Evolutionary conservation across 371 early-diverging fungal genomes (phyloP), one percentile per base, ranked within the genome.

Genomic region (Actinomortierella wolfii): DNA sequence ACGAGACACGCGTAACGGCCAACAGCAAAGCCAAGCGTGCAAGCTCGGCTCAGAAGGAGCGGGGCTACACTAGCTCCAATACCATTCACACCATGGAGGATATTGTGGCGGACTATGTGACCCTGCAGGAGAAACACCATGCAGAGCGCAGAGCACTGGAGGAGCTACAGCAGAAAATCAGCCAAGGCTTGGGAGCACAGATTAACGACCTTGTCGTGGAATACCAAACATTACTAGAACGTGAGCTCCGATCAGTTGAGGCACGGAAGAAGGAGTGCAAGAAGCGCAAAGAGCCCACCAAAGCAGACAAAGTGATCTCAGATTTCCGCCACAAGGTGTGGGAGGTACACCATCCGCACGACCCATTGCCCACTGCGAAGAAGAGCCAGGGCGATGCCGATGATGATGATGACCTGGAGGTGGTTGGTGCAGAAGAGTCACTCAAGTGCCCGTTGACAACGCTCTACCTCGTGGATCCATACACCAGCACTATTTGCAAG

Each of bases 391-490:
- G 45, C 9, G 59, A 43, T 18, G 59, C 17, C 1, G 71, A 70
- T 4, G 70, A 65, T 6, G 67, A 73, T 7, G 66, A 70, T 2
- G 64, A 59, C 20, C 62, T 73, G 74, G 74, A 73, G 41, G 59
- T 73, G 44, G 43, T 73, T 51, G 25, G 50, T 13, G 47, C 51
- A 15, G 42, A 40, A 3, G 62, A 62, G 42, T 49, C 41, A 21
- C 18, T 73, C 25, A 73, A 67, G 44, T 73, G 74, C 44, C 74
- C 74, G 26, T 40, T 73, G 17, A 73, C 74, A 26, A 73, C 74
- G 13, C 54, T 66, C 15, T 67, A 41, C 43, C 51, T 73, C 41
- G 63, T 62, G 51, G 74, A 73, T 34, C 74, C 74, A 5, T 67
- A 66, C 24, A 67, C 74, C 34, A 73, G 74, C 39, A 50, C 67